phyloP scores from a whole-genome alignment of 345 rosid species.

The Salix arbutifolia region DNA sequence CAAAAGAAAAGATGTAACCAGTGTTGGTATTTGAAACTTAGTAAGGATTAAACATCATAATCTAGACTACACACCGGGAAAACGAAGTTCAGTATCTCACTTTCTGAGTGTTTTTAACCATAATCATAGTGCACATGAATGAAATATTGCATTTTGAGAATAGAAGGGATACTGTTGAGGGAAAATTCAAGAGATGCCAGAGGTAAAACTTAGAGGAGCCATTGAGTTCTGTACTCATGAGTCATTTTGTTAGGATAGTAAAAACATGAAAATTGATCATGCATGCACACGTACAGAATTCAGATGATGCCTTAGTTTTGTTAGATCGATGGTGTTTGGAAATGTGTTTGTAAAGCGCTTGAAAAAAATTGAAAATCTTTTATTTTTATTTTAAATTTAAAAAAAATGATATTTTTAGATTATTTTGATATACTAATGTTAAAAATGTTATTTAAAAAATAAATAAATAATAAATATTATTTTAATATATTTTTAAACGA shows the following conservation, averaged over 20 bases:
- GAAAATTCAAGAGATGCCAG: not conserved
- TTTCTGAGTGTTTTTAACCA: not conserved
- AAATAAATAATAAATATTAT: too few species aligned
- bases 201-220: not conserved
- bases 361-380: too few species aligned
- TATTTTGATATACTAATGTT: accelerated
- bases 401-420: too few species aligned
- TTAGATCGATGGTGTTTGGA: too few species aligned
- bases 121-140: not conserved
- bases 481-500: too few species aligned
- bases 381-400: too few species aligned
- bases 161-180: not conserved
- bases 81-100: not conserved
- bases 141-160: not conserved
- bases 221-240: not conserved
- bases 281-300: not conserved
- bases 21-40: not conserved
- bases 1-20: not conserved
- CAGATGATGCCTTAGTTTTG: not conserved
- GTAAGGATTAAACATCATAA: not conserved
- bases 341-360: too few species aligned
- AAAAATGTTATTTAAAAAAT: too few species aligned
- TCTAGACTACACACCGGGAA: not conserved
- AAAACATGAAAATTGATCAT: not conserved
- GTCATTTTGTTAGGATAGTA: too few species aligned